Percentiles rank a stretch among this genome's conserved stretches.
These are phyloP conservation scores for Galerina marginata DNA, from an alignment of 768 basidiomycete species.

Conservation along the genomic window DNA sequence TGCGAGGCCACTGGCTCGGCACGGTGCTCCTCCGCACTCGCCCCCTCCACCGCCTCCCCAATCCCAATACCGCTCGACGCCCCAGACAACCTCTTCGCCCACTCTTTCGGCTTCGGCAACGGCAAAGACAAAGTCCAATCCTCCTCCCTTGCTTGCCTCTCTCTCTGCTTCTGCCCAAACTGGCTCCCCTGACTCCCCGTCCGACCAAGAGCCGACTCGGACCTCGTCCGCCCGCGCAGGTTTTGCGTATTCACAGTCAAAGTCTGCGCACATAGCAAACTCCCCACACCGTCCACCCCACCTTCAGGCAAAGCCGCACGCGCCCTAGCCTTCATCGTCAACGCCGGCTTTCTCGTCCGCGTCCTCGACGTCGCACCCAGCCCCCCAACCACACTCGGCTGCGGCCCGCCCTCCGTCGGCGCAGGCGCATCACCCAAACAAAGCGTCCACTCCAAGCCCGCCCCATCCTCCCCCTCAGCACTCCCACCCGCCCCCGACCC, in stretches of 20 bases:
- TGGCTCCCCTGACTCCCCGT: no score
- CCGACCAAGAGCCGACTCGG: no score
- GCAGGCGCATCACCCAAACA: not conserved
- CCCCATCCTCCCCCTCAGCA: not conserved
- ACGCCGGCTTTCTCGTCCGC: not conserved
- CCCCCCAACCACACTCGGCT: no score
- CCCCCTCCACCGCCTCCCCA: not conserved
- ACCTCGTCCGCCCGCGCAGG: no score
- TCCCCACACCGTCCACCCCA: not conserved
- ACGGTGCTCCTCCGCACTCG: not conserved
- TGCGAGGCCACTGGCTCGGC: not conserved
- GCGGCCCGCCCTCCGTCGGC: no score
- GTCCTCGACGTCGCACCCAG: no score
- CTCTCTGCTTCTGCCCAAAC: not conserved
- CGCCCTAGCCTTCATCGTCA: not conserved
- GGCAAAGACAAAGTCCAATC: constrained; percentile 29
- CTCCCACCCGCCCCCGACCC: not conserved
- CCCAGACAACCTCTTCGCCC: constrained; percentile 5
- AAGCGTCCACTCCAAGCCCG: constrained; percentile 7
- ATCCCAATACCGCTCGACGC: not conserved
- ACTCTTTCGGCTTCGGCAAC: not conserved
- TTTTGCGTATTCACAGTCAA: not conserved
- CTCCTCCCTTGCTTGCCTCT: constrained; percentile 9
- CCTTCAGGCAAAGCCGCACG: no score
- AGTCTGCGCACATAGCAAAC: not conserved